Base-by-base conservation (phyloP, 2,329 filamentous ascomycete genomes). In the Xylariaceae sp. region DNA sequence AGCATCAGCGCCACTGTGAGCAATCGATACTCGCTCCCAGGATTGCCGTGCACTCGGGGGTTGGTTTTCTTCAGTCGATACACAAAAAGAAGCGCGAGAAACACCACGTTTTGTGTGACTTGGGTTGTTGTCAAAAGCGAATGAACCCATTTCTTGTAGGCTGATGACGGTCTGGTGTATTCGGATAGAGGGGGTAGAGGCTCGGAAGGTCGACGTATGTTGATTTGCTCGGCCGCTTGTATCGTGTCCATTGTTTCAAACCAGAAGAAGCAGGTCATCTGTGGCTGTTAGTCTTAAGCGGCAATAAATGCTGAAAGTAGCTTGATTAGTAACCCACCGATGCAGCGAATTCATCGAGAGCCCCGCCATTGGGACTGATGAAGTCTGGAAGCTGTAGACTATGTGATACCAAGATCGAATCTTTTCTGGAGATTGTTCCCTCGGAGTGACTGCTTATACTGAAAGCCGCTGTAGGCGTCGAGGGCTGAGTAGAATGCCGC, bases 211-310 rank as follows among this genome's bases (percentile, higher is more conserved):
- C 58, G 61, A 57, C 73, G 66, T 9, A 70, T 69, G 36, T 71
- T 70, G 6, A 82, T 73, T 10, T 84, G 82, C 66, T 92, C 87
- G 36, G 92, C 89, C 51, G 83, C 80, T 60, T 88, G 82, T 14
- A 97, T 75, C 18, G 88, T 87, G n/a, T 87, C 81, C 41, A 89
- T 87, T 14, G 88, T 88, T 71, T 97, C 92, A 68, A 97, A 97
- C 93, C 94, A 97, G 74, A 97, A 97, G 13, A 99, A 79, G 66
- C 93, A 97, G 12, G 93, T 96, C 71, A 97, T 89, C 89, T 96
- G 64, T 2, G 52, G 16, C 34, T 14, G 34, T 31, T 46, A 46
- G 51, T 45, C 39, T 67, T 48, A 66, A 60, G 22, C 22, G 4
- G 4, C 22, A 28, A 28, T 28, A 7, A 7, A 5, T 28, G 22